Percentiles rank a stretch among this genome's conserved stretches.
These are phyloP conservation scores for Globisporangium emineosum DNA, from an alignment of 352 stramenopile genomes.

Conservation along the genomic window DNA sequence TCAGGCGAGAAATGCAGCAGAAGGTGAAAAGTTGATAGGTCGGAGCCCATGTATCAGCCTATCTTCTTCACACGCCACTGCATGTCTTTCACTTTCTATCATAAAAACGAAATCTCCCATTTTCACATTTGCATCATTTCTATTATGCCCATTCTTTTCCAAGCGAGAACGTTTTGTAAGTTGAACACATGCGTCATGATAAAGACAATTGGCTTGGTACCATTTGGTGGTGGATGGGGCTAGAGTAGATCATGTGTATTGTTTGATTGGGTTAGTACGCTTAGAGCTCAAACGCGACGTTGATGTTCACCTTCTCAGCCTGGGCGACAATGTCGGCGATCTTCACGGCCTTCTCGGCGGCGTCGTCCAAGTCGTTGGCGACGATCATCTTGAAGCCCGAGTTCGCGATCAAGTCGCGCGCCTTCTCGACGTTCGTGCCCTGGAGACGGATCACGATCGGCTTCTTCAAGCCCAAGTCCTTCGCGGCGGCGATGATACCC, in stretches of 20 bases:
- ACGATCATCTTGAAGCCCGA: constrained; percentile 95
- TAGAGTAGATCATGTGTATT: constrained; percentile 17
- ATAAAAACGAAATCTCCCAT: not conserved
- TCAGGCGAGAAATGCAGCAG: not conserved
- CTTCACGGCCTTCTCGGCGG: constrained; percentile 94
- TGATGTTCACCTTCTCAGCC: constrained; percentile 68
- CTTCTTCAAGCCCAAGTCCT: constrained; percentile 96
- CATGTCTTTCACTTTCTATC: not conserved
- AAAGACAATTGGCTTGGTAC: not conserved
- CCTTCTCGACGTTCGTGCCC: constrained; percentile 96
- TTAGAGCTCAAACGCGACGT: constrained; percentile 69
- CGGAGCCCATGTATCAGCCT: not conserved
- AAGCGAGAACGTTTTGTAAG: not conserved
- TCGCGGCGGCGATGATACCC: constrained; percentile 95
- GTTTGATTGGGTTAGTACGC: constrained; percentile 10
- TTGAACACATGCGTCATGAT: not conserved
- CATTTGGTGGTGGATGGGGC: not conserved
- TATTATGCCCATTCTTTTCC: not conserved
- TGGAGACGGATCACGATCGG: constrained; percentile 98
- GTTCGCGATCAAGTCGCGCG: constrained; percentile 91
- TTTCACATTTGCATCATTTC: not conserved
- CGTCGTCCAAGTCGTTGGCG: constrained; percentile 94
- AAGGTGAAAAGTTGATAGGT: too few species aligned
- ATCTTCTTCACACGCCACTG: not conserved
- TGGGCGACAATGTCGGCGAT: constrained; percentile 80